These are phyloP conservation scores for Zygotorulaspora mrakii DNA, from an alignment of 1,139 yeast genomes.

Conservation along the genomic window DNA sequence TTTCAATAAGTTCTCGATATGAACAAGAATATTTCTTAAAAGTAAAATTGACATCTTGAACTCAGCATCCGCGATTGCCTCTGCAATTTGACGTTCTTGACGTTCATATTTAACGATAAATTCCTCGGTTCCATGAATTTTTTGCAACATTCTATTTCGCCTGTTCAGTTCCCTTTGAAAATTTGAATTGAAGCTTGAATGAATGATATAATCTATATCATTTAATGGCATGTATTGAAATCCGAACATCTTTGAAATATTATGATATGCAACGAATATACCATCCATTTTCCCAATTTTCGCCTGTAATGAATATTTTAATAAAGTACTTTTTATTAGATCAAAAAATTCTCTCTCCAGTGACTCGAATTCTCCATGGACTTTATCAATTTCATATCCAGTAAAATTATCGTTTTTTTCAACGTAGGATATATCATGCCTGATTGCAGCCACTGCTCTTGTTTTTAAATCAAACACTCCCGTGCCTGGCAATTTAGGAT, in stretches of 20 bases:
- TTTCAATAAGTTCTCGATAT: slow-evolving; percentile 37
- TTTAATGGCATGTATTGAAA: slow-evolving; percentile 79
- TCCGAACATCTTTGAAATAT: slow-evolving; percentile 75
- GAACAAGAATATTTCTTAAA: slow-evolving; percentile 49
- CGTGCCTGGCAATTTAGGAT: slow-evolving; percentile 74
- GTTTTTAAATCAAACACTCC: slow-evolving; percentile 93
- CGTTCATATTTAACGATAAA: slow-evolving; percentile 25
- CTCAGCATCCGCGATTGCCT: slow-evolving; percentile 65
- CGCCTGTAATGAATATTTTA: slow-evolving; percentile 87
- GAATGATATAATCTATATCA: slow-evolving; percentile 62
- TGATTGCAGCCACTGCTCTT: slow-evolving; percentile 80
- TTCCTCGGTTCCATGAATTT: slow-evolving; percentile 27
- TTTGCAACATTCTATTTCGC: slow-evolving; percentile 36
- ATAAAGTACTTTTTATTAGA: slow-evolving; percentile 66
- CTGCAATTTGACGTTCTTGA: slow-evolving; percentile 37
- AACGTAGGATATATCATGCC: slow-evolving; percentile 71
- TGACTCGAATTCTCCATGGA: slow-evolving; percentile 66
- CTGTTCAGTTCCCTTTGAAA: slow-evolving; percentile 28
- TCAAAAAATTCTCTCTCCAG: slow-evolving; percentile 78
- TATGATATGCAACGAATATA: slow-evolving; percentile 87
- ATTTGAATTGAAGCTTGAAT: slow-evolving; percentile 37
- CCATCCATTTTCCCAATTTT: slow-evolving; percentile 97
- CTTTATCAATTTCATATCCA: slow-evolving; percentile 60
- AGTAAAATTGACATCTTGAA: slow-evolving; percentile 61
- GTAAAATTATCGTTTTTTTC: slow-evolving; percentile 51